Conservation (phyloP, 2,329 filamentous ascomycete genomes). For the Fusarium sp. region DNA sequence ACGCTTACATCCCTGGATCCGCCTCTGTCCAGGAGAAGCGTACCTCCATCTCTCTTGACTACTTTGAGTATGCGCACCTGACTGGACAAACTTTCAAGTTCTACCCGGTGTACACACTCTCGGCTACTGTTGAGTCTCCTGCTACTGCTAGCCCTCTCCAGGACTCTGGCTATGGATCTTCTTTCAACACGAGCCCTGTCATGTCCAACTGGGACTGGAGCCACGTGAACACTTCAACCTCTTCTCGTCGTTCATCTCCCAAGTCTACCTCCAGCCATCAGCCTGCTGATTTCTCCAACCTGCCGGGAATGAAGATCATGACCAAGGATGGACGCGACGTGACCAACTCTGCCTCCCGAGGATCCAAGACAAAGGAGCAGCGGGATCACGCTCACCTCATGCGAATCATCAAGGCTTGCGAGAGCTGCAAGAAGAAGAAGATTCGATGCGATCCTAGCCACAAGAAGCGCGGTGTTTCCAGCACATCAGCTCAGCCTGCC, state of each 20-base stretch:
- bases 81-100: conserved; percentile 73
- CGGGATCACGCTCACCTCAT: conserved; percentile 76
- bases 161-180: conserved; percentile 62
- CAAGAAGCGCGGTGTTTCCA: conserved; percentile 61
- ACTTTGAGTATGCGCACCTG: conserved; percentile 65
- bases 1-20: conserved; percentile 68
- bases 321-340: conserved; percentile 74
- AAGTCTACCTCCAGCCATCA: conserved; percentile 52
- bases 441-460: conserved; percentile 72
- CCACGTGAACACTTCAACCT: conserved; percentile 51
- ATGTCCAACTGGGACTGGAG: conserved; percentile 64
- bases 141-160: conserved; percentile 57
- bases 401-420: conserved; percentile 77
- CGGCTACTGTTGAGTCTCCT: conserved; percentile 59
- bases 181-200: conserved; percentile 64
- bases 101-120: conserved; percentile 63
- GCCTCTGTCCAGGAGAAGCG: conserved; percentile 70
- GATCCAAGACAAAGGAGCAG: conserved; percentile 76
- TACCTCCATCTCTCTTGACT: conserved; percentile 69
- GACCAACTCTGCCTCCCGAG: conserved; percentile 72
- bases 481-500: conserved; percentile 48
- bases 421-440: conserved; percentile 73
- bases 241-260: conserved; percentile 50
- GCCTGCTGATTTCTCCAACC: conserved; percentile 62
- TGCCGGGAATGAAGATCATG: conserved; percentile 76